These are phyloP conservation scores for Shiraia sp. DNA, from an alignment of 2,329 filamentous ascomycete species.

Conservation along the genomic window DNA sequence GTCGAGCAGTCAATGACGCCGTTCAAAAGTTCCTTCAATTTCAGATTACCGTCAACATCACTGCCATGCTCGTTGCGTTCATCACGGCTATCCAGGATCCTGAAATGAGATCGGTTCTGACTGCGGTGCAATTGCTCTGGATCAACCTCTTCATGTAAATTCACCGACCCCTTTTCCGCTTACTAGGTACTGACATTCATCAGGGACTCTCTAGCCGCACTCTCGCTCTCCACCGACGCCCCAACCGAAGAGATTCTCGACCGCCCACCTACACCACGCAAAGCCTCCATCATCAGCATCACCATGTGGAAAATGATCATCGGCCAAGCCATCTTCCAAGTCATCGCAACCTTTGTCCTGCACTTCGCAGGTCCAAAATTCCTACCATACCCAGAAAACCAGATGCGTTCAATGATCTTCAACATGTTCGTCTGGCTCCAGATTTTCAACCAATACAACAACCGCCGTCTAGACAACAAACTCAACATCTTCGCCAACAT, in stretches of 20 bases:
- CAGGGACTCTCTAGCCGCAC: constrained; percentile 92
- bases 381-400: constrained; percentile 59
- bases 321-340: constrained; percentile 87
- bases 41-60: constrained; percentile 87
- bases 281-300: constrained; percentile 77
- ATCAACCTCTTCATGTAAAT: constrained; percentile 82
- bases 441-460: constrained; percentile 98
- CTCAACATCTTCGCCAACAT: constrained; percentile 96
- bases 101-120: constrained; percentile 75
- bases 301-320: constrained; percentile 99
- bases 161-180: not conserved
- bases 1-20: constrained; percentile 52
- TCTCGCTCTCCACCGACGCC: constrained; percentile 86
- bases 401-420: constrained; percentile 81
- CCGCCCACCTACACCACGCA: constrained; percentile 78
- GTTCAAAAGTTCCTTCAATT: constrained; percentile 56
- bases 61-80: constrained; percentile 84
- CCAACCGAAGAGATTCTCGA: constrained; percentile 78
- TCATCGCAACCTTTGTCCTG: constrained; percentile 76
- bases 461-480: constrained; percentile 88
- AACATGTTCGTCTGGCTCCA: constrained; percentile 99
- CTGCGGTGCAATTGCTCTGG: constrained; percentile 90
- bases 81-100: constrained; percentile 77
- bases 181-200: constrained; percentile 69
- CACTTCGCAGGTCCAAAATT: constrained; percentile 71